Evolutionary conservation across 2,329 filamentous ascomycete species (phyloP).

Genomic region (Pleoardoris graminearum): DNA sequence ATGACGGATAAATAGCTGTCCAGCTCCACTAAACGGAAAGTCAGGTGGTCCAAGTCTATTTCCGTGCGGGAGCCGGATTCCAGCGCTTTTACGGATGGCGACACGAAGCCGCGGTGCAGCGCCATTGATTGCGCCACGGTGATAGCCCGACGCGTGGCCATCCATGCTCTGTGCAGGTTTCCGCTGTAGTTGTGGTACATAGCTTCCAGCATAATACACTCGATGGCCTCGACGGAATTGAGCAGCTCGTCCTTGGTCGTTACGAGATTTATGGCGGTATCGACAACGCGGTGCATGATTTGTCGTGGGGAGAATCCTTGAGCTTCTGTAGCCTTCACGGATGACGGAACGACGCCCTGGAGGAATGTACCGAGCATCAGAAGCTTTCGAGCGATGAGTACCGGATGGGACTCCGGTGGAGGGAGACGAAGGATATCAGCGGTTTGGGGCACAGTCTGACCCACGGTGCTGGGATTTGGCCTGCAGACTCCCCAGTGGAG

Average conservation of each 20-base stretch:
- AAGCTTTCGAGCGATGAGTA: conserved; percentile 40
- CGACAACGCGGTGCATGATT: conserved; percentile 35
- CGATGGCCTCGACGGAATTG: conserved; percentile 46
- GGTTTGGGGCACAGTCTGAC: conserved; percentile 23
- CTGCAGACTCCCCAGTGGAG: conserved; percentile 46
- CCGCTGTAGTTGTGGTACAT: conserved; percentile 47
- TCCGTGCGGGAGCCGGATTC: conserved; percentile 11
- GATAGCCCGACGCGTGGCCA: conserved; percentile 46
- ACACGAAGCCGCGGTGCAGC: conserved; percentile 45
- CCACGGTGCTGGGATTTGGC: conserved; percentile 30
- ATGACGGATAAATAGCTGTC: conserved; percentile 49
- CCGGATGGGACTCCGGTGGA: conserved; percentile 29
- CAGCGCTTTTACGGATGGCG: conserved; percentile 31
- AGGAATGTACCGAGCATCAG: conserved; percentile 38
- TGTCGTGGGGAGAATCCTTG: conserved; percentile 22
- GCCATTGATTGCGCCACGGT: conserved; percentile 49
- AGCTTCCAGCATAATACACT: conserved; percentile 50
- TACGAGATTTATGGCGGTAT: conserved; percentile 35
- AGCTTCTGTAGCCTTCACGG: conserved; percentile 17
- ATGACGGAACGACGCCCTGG: conserved; percentile 19
- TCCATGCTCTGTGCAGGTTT: conserved; percentile 48
- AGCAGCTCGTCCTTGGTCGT: conserved; percentile 47
- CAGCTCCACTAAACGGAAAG: conserved; percentile 45
- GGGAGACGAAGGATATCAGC: conserved; percentile 39
- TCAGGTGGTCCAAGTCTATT: conserved; percentile 34